phyloP scores from a whole-genome alignment of 768 basidiomycete species.

The Boletus rubescentipes region DNA sequence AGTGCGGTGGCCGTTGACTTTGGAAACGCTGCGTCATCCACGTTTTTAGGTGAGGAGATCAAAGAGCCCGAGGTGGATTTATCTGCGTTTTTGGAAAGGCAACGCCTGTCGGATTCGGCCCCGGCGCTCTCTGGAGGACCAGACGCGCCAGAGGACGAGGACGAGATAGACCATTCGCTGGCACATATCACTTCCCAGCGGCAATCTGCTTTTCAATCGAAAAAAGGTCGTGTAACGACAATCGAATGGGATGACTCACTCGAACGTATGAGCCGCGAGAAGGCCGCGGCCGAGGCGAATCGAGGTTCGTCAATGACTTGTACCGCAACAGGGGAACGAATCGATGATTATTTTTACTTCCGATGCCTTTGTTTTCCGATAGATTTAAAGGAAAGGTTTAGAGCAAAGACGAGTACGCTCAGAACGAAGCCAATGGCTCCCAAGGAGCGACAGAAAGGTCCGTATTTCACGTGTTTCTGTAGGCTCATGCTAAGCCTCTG shows the following conservation, averaged over 20 bases:
- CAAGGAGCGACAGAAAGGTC: slow-evolving; percentile 42
- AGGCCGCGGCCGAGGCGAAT: slow-evolving; percentile 70
- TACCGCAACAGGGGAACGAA: not conserved
- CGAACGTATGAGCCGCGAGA: slow-evolving; percentile 66
- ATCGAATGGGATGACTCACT: slow-evolving; percentile 70
- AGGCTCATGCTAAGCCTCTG: not conserved
- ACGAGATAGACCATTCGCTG: slow-evolving; percentile 56
- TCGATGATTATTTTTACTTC: not conserved
- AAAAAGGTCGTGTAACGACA: slow-evolving; percentile 62
- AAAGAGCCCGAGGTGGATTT: slow-evolving; percentile 75
- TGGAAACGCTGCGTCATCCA: not conserved
- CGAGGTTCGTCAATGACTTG: slow-evolving; percentile 49
- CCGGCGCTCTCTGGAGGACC: slow-evolving; percentile 7
- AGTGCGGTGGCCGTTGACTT: not conserved
- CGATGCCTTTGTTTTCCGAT: not conserved
- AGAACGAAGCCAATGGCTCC: slow-evolving; percentile 35
- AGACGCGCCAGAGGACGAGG: slow-evolving; percentile 43
- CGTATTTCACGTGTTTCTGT: slow-evolving; percentile 1
- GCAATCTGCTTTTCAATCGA: slow-evolving; percentile 28
- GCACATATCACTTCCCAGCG: slow-evolving; percentile 46
- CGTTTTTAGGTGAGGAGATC: slow-evolving; percentile 55
- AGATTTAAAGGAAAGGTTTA: slow-evolving; percentile 62
- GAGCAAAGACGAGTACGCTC: slow-evolving; percentile 52
- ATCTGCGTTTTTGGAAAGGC: slow-evolving; percentile 62
- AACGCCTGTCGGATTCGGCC: slow-evolving; percentile 45